Percentiles rank a stretch among this genome's conserved stretches.
phyloP scores from a whole-genome alignment of 257 asterid species.

The Henckelia pumila region DNA sequence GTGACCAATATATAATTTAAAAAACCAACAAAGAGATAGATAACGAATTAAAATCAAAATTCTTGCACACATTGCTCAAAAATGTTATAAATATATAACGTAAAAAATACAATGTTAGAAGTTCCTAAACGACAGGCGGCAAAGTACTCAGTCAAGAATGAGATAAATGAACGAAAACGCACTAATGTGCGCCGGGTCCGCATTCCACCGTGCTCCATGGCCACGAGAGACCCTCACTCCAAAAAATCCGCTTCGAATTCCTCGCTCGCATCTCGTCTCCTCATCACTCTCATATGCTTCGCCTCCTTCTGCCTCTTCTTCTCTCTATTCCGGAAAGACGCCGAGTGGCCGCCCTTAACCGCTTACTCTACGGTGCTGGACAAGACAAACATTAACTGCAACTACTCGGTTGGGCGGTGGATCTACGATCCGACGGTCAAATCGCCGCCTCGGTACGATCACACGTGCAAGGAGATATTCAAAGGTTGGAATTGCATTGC shows the following conservation, averaged over 20 bases:
- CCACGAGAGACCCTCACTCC: slow-evolving; percentile 43
- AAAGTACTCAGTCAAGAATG: too few relatives aligned
- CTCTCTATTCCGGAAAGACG: slow-evolving; percentile 51
- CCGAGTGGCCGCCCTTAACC: slow-evolving; percentile 27
- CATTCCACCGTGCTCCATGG: slow-evolving; percentile 41
- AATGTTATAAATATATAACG: too few relatives aligned
- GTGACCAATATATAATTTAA: too few relatives aligned
- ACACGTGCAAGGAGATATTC: slow-evolving; percentile 88
- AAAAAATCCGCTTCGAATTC: slow-evolving; percentile 40
- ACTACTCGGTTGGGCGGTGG: slow-evolving; percentile 79
- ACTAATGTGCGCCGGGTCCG: slow-evolving; percentile 19
- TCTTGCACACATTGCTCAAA: too few relatives aligned
- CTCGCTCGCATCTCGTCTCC: slow-evolving; percentile 37
- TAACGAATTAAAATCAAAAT: too few relatives aligned
- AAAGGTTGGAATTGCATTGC: slow-evolving; percentile 97
- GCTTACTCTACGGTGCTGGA: slow-evolving; percentile 26
- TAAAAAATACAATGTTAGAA: too few relatives aligned
- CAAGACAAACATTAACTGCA: slow-evolving; percentile 32
- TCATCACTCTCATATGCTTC: slow-evolving; percentile 53
- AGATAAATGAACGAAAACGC: too few relatives aligned
- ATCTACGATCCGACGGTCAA: slow-evolving; percentile 52
- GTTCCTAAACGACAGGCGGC: too few relatives aligned
- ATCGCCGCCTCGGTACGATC: slow-evolving; percentile 70
- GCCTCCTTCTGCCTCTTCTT: slow-evolving; percentile 50
- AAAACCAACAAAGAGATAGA: too few relatives aligned